A percentile compares a stretch with the other conserved stretches of the same genome.
These are phyloP conservation scores for Lolium multiflorum DNA, from an alignment of 176 grass and related monocot species.

Conservation along the genomic window DNA sequence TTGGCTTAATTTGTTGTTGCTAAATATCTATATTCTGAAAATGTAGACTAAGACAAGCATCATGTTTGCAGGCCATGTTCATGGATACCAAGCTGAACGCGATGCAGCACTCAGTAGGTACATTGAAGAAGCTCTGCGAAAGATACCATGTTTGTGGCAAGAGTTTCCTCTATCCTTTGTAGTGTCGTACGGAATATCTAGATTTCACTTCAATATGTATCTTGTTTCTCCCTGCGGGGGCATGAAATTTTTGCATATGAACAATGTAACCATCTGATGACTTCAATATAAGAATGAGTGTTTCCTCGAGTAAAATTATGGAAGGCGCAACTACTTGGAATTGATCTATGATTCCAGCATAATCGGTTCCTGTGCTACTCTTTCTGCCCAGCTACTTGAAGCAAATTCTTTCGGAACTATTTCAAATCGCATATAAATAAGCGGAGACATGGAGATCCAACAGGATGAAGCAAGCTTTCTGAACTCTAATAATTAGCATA, in stretches of 20 bases:
- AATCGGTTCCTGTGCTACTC: not conserved
- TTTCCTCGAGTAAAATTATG: not conserved
- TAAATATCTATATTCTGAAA: not conserved
- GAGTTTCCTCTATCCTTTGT: conserved; percentile 51
- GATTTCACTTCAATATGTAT: not conserved
- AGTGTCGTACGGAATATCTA: not conserved
- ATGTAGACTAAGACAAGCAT: conserved; percentile 5
- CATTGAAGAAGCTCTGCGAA: conserved; percentile 78
- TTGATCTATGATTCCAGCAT: not conserved
- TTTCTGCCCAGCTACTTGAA: not conserved
- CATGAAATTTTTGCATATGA: conserved; percentile 37
- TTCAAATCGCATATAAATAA: too few relatives aligned
- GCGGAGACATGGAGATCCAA: too few relatives aligned
- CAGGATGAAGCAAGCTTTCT: too few relatives aligned
- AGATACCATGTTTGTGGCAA: conserved; percentile 69
- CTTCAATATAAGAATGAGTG: conserved; percentile 18
- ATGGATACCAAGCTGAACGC: conserved; percentile 89
- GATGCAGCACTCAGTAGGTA: conserved; percentile 84
- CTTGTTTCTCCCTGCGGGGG: conserved; percentile 17
- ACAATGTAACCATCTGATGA: conserved; percentile 17
- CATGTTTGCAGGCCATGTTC: conserved; percentile 84
- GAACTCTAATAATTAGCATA: too few relatives aligned
- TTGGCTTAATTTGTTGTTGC: not conserved
- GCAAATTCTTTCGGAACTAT: not conserved
- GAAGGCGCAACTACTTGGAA: not conserved